Conservation (phyloP, 208 protist genomes). For the Wallacemonas sp. region DNA sequence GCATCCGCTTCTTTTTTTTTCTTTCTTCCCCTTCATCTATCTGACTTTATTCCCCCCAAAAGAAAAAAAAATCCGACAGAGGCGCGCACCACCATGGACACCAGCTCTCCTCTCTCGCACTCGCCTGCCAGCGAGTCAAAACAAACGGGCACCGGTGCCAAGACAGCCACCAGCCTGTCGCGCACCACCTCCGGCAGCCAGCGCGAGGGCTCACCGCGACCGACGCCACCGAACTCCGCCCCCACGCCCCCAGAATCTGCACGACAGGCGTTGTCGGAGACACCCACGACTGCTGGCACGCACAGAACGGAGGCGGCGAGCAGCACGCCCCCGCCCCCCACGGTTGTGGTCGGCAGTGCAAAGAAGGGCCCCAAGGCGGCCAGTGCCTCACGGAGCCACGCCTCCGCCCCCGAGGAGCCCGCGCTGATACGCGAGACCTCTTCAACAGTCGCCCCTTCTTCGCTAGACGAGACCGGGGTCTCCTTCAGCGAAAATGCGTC, state of each 20-base stretch:
- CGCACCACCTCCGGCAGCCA: too few relatives aligned
- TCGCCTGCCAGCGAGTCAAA: neutral
- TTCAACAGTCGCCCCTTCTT: neutral
- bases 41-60: neutral
- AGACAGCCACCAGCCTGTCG: neutral
- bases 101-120: too few relatives aligned
- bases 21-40: constrained; percentile 14
- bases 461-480: neutral
- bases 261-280: too few relatives aligned
- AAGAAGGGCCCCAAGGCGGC: too few relatives aligned
- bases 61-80: too few relatives aligned
- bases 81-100: too few relatives aligned
- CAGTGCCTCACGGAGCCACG: too few relatives aligned
- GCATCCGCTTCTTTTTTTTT: neutral
- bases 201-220: neutral
- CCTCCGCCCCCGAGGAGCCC: neutral
- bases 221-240: neutral
- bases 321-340: too few relatives aligned
- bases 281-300: too few relatives aligned
- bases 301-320: too few relatives aligned
- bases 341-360: too few relatives aligned
- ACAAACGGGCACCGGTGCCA: neutral
- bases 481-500: neutral
- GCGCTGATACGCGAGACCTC: neutral
- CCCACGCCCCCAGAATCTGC: neutral